Evolutionary conservation across 2,329 filamentous ascomycete genomes (phyloP).

Genomic region (Cytospora mali): DNA sequence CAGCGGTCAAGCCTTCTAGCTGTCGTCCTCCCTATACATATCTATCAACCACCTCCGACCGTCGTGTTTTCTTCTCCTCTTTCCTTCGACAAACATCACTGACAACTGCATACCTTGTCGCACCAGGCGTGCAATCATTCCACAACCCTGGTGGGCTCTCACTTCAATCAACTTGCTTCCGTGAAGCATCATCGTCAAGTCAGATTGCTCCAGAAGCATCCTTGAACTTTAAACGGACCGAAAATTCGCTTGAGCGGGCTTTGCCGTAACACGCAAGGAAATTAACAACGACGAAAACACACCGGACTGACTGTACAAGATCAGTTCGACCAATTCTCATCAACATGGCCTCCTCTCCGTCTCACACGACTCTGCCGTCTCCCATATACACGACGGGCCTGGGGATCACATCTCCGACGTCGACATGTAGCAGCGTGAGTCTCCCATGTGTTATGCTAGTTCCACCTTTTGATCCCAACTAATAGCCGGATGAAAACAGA

Average conservation of each 20-base stretch:
- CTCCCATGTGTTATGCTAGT: not conserved
- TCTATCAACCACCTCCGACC: not conserved
- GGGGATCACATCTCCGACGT: slow-evolving; percentile 25
- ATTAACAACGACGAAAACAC: not conserved
- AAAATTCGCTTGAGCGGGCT: not conserved
- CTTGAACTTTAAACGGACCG: not conserved
- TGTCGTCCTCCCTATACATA: slow-evolving; percentile 8
- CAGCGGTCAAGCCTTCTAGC: slow-evolving; percentile 14
- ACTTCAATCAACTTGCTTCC: slow-evolving; percentile 7
- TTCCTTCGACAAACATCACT: slow-evolving; percentile 14
- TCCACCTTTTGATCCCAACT: not conserved
- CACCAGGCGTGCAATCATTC: slow-evolving; percentile 15
- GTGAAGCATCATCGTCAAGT: slow-evolving; percentile 7
- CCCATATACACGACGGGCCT: slow-evolving; percentile 25
- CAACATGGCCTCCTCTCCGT: slow-evolving; percentile 25
- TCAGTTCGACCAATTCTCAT: not conserved
- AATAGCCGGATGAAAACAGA: slow-evolving; percentile 10
- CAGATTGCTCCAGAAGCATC: not conserved
- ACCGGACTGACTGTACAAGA: not conserved
- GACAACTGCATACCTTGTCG: slow-evolving; percentile 9
- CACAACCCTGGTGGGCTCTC: not conserved
- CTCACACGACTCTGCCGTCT: slow-evolving; percentile 25
- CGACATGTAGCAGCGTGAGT: slow-evolving; percentile 28
- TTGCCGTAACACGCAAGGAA: not conserved
- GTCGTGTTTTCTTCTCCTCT: slow-evolving; percentile 3